Evolutionary conservation across 2,329 filamentous ascomycete species (phyloP).

Genomic region (Venturia aucupariae): DNA sequence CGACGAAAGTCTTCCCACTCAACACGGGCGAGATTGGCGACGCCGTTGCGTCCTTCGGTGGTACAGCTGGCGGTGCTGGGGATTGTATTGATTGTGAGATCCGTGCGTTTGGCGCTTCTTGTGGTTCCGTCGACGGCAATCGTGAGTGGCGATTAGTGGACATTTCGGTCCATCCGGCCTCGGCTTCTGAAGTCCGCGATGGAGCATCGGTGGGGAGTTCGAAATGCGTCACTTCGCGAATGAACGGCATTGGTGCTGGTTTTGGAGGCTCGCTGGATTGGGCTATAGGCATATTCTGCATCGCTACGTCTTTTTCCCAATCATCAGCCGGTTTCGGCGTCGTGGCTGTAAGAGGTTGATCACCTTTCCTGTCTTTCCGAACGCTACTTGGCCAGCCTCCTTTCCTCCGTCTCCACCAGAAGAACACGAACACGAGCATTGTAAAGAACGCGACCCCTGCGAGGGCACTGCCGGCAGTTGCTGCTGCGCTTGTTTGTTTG

Average conservation of each 20-base stretch:
- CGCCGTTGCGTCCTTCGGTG: neutral
- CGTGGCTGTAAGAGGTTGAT: neutral
- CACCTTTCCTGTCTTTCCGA: neutral
- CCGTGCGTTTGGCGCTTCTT: neutral
- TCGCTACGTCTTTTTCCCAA: neutral
- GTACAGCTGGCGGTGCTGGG: neutral
- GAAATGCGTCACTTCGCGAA: constrained; percentile 2
- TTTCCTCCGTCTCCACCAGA: neutral
- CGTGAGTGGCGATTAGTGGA: neutral
- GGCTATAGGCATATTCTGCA: neutral
- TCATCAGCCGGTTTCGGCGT: neutral
- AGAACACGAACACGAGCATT: neutral
- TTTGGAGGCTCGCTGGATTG: neutral
- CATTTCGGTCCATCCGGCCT: neutral
- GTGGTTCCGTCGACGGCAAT: neutral
- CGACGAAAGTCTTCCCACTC: neutral
- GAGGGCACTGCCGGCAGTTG: neutral
- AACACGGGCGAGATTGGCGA: neutral
- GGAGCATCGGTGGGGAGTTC: neutral
- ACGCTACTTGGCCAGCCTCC: neutral
- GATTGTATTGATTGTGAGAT: neutral
- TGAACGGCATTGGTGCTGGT: neutral
- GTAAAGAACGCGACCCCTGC: neutral
- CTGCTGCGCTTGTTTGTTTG: neutral
- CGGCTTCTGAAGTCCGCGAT: neutral